phyloP scores from a whole-genome alignment of 371 early-diverging fungal genomes.

The Mucor lusitanicus region DNA sequence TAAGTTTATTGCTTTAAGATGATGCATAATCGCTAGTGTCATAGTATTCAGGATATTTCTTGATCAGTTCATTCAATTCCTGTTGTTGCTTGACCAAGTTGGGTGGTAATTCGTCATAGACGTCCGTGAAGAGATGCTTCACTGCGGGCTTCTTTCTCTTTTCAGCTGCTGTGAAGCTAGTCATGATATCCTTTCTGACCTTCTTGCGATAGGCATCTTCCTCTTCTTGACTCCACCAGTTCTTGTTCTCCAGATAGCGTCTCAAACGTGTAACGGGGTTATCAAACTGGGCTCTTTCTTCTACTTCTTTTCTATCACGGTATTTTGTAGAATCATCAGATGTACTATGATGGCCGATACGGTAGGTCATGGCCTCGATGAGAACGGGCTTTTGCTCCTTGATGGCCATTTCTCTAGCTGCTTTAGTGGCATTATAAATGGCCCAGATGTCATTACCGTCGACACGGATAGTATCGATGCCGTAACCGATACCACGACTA shows the following conservation, averaged over 20 bases:
- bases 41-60: slow-evolving; percentile 91
- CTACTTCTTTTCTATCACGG: slow-evolving; percentile 80
- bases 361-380: slow-evolving; percentile 97
- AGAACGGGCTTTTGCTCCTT: slow-evolving; percentile 86
- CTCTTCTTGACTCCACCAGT: slow-evolving; percentile 84
- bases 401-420: slow-evolving; percentile 82
- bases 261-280: slow-evolving; percentile 91
- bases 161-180: slow-evolving; percentile 84
- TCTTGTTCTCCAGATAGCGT: slow-evolving; percentile 81
- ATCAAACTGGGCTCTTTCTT: slow-evolving; percentile 76
- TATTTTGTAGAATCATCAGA: slow-evolving; percentile 98
- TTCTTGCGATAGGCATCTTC: slow-evolving; percentile 68
- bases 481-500: slow-evolving; percentile 92
- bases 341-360: slow-evolving; percentile 96
- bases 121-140: slow-evolving; percentile 88
- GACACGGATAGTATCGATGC: slow-evolving; percentile 95
- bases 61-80: slow-evolving; percentile 76
- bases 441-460: slow-evolving; percentile 98
- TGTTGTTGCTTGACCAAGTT: slow-evolving; percentile 75
- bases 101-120: slow-evolving; percentile 86
- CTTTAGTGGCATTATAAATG: slow-evolving; percentile 89
- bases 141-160: slow-evolving; percentile 85
- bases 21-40: slow-evolving; percentile 52
- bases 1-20: slow-evolving; percentile 1
- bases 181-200: slow-evolving; percentile 71